Conservation (phyloP, 768 basidiomycete species). For the Macrolepiota dolichaula region DNA sequence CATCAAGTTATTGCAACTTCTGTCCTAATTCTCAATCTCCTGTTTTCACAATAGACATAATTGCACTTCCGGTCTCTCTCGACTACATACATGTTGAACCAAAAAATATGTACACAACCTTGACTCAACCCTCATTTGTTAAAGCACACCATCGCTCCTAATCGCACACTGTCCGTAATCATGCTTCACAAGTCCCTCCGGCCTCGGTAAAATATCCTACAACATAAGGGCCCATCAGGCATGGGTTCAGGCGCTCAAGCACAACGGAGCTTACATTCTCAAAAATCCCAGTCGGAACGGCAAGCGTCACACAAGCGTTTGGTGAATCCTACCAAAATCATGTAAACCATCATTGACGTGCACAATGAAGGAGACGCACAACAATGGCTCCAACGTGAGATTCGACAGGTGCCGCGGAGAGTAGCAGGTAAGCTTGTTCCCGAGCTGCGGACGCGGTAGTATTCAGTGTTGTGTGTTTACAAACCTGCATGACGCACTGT, state of each 20-base stretch:
- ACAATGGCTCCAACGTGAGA: slow-evolving; percentile 70
- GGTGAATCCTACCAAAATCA: slow-evolving; percentile 57
- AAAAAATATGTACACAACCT: not conserved
- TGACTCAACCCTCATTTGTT: not conserved
- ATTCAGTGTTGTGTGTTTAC: not conserved
- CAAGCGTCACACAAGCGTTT: slow-evolving; percentile 75
- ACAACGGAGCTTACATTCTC: slow-evolving; percentile 47
- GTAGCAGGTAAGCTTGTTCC: slow-evolving; percentile 72
- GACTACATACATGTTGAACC: not conserved
- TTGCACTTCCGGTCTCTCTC: not conserved
- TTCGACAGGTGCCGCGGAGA: slow-evolving; percentile 69
- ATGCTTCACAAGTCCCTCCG: slow-evolving; percentile 56
- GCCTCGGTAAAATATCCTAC: slow-evolving; percentile 66
- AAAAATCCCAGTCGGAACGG: slow-evolving; percentile 75
- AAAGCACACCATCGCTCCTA: slow-evolving; percentile 53
- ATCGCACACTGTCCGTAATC: slow-evolving; percentile 66
- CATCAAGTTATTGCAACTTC: too few relatives aligned
- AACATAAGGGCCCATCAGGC: not conserved
- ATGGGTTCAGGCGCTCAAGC: not conserved
- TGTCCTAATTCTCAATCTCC: too few relatives aligned
- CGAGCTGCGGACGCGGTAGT: slow-evolving; percentile 42
- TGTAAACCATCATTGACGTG: not conserved
- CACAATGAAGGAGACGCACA: slow-evolving; percentile 31
- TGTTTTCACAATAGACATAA: not conserved
- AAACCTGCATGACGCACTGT: slow-evolving; percentile 45